phyloP scores from a whole-genome alignment of 768 basidiomycete genomes.

The Clitopilus hobsonii region DNA sequence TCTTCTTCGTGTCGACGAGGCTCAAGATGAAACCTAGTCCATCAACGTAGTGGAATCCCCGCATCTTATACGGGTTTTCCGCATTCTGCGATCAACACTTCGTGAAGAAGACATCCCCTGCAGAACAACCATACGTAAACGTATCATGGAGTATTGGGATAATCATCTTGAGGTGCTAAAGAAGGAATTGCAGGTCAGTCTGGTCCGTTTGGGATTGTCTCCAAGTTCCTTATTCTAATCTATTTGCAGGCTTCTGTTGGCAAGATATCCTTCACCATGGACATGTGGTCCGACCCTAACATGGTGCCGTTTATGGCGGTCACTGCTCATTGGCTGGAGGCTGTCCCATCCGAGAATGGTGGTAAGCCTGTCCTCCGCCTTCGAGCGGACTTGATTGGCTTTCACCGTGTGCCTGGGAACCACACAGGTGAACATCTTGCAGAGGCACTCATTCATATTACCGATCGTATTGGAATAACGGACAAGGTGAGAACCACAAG shows the following conservation, averaged over 20 bases:
- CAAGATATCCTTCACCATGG: constrained; percentile 30
- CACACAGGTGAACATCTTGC: constrained; percentile 35
- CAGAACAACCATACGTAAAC: too few relatives aligned
- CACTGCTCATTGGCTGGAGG: constrained; percentile 36
- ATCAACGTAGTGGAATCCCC: too few relatives aligned
- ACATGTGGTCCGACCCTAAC: constrained; percentile 32
- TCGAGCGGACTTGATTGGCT: constrained; percentile 29
- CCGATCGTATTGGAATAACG: constrained; percentile 22
- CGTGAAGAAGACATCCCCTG: too few relatives aligned
- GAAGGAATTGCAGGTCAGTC: too few relatives aligned
- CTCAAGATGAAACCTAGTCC: too few relatives aligned
- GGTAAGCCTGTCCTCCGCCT: constrained; percentile 19
- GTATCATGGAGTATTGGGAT: too few relatives aligned
- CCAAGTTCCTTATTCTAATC: too few relatives aligned
- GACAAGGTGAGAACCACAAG: constrained; percentile 16
- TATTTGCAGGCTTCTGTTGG: constrained; percentile 21
- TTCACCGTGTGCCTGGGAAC: constrained; percentile 25
- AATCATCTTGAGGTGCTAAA: too few relatives aligned
- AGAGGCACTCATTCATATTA: constrained; percentile 22
- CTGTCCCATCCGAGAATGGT: constrained; percentile 13
- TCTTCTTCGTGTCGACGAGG: too few relatives aligned
- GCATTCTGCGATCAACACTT: too few relatives aligned
- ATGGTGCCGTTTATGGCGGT: constrained; percentile 34
- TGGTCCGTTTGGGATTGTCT: too few relatives aligned
- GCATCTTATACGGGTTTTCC: too few relatives aligned